Base-by-base conservation (phyloP, 2,329 filamentous ascomycete genomes). In the Phialemonium atrogriseum region DNA sequence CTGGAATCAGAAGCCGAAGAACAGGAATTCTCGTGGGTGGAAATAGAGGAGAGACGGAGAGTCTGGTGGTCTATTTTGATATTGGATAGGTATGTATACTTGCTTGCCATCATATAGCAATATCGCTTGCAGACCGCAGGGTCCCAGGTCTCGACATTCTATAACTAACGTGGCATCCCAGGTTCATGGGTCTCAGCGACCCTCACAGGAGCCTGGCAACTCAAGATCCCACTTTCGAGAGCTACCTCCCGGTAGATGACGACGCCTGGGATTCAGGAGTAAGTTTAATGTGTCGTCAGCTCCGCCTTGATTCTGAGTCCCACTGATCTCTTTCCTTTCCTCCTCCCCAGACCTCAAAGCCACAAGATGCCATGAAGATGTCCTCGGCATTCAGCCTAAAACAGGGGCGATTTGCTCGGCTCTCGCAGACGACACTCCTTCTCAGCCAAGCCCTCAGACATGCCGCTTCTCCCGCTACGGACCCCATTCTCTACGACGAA, bases 181-280 rank as follows among this genome's bases (percentile, higher is more conserved):
- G 32, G 4, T 27, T 34, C n/a, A 9, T 29, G 25, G 24, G 20
- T 17, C 9, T 34, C 20, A 16, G 15, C 21, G 24, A 24, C 15
- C 28, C 27, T 5, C 7, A 7, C 17, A 24, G 28, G 17, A 12
- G 18, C n/a, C 18, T 36, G n/a, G 12, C 28, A 15, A 36, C 28
- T 5, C 16, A 27, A 10, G 33, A 36, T 24, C 33, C 33, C 11
- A n/a, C 16, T n/a, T 32, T 27, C 10, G 28, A 36, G 11, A 27
- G 19, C 11, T 31, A 16, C 17, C 29, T 36, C 9, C 33, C 33
- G n/a, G 27, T 31, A 18, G 33, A 36, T 17, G 33, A 36, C 19
- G 12, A 12, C 7, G 27, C 24, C 13, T 36, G 27, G 27, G 28
- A 47, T 37, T 17, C 40, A 34, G 38, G 43, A 9, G 37, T 35